Percentiles rank a stretch among this genome's conserved stretches.
These are phyloP conservation scores for Eucommia ulmoides DNA, from an alignment of 257 asterid species.

Conservation along the genomic window DNA sequence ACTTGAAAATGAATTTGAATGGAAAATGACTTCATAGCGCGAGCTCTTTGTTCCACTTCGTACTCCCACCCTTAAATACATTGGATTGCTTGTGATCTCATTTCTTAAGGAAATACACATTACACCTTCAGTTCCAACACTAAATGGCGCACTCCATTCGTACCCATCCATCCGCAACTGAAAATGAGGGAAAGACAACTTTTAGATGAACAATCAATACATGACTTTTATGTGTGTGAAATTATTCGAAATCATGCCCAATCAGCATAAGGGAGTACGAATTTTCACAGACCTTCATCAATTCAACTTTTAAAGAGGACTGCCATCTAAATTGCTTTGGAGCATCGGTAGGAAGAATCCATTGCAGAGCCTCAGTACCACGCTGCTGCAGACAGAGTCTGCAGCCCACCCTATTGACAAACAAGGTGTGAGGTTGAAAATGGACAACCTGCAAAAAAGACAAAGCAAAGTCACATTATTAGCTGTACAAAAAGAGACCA, in stretches of 20 bases:
- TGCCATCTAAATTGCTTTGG: slow-evolving; percentile 80
- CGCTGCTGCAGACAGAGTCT: slow-evolving; percentile 66
- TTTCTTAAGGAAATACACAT: slow-evolving; percentile 65
- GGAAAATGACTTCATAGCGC: slow-evolving; percentile 71
- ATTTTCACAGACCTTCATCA: slow-evolving; percentile 66
- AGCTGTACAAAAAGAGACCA: no score
- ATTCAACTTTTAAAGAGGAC: slow-evolving; percentile 49
- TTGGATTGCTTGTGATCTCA: slow-evolving; percentile 35
- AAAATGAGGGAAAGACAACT: slow-evolving; percentile 8
- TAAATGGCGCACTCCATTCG: slow-evolving; percentile 80
- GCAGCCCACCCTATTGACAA: slow-evolving; percentile 70
- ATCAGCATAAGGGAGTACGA: no score
- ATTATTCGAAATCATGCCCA: no score
- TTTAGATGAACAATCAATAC: slow-evolving; percentile 8
- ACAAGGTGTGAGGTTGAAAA: slow-evolving; percentile 86
- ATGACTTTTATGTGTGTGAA: no score
- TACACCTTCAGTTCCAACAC: slow-evolving; percentile 59
- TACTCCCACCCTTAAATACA: slow-evolving; percentile 59
- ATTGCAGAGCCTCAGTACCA: slow-evolving; percentile 55
- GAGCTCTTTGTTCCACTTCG: slow-evolving; percentile 80
- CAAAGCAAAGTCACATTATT: neutral
- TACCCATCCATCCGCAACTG: slow-evolving; percentile 83
- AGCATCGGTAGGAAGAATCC: slow-evolving; percentile 79
- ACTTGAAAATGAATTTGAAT: slow-evolving; percentile 69
- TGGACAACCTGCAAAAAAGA: slow-evolving; percentile 65